These are phyloP conservation scores for Aspergillus fumigatiaffinis DNA, from an alignment of 2,329 filamentous ascomycete genomes.

Conservation along the genomic window DNA sequence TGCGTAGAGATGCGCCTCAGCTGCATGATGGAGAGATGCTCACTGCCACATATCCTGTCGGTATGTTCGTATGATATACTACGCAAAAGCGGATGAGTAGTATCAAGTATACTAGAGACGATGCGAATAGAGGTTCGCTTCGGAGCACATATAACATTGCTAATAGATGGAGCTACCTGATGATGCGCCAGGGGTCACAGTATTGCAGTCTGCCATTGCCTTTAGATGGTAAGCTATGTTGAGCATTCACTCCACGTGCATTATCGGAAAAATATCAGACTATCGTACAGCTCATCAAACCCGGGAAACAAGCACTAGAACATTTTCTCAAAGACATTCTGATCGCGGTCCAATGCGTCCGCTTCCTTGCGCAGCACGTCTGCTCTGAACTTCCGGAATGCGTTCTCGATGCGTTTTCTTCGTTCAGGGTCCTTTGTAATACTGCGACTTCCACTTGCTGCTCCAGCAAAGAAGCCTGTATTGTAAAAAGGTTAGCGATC, in stretches of 20 bases:
- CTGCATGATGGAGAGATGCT: not conserved
- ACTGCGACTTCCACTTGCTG: constrained; percentile 49
- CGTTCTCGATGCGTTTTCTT: constrained; percentile 56
- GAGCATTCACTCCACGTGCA: not conserved
- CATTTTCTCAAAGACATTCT: constrained; percentile 25
- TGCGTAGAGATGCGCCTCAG: not conserved
- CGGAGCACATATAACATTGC: not conserved
- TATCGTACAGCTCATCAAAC: not conserved
- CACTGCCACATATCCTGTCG: not conserved
- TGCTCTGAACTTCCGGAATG: constrained; percentile 59
- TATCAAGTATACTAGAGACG: not conserved
- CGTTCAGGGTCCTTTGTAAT: constrained; percentile 54
- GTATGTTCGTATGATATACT: not conserved
- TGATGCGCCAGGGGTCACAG: not conserved
- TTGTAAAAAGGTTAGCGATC: not conserved
- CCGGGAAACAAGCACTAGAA: constrained; percentile 7
- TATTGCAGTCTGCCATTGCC: not conserved
- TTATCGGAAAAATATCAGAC: not conserved
- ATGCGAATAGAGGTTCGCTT: not conserved
- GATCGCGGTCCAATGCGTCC: constrained; percentile 48
- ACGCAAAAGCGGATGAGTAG: not conserved
- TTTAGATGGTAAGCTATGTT: not conserved
- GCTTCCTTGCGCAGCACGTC: constrained; percentile 61
- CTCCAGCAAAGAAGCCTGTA: constrained; percentile 55
- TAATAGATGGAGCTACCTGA: not conserved